Base-by-base conservation (phyloP, 495 filamentous ascomycete genomes). In the Pseudoneurospora amorphoporcata region DNA sequence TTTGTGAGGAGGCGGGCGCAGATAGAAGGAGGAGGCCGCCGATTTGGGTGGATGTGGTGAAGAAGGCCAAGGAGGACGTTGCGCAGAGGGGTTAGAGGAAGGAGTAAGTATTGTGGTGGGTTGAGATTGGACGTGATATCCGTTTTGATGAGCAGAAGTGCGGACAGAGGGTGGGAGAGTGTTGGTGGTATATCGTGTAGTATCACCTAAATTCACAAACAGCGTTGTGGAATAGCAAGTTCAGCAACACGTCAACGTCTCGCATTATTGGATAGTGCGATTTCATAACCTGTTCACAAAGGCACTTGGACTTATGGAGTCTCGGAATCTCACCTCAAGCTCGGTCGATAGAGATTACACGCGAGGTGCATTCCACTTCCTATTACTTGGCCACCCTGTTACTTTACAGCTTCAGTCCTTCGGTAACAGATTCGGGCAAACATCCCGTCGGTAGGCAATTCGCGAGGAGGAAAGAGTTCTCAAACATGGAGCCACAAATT, bases 1-100 rank as follows among this genome's bases (percentile, higher is more conserved):
- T 90, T 74, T 87, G 83, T 3, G 91, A 94, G 81, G 78, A 75
- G 70, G 68, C 77, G 10, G 73, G 72, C 19, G 76, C 45, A 29
- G 75, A 73, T 37, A 69, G 41, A 43, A 72, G 72, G 73, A 74
- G 75, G 42, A 41, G 77, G 73, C 76, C 78, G 19, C 72, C 38
- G 8, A 58, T 23, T 53, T 81, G 81, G 79, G 74, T 82, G 5
- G 79, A 81, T 76, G 79, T 81, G n/a, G 70, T 81, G 32, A 69
- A 69, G 72, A 39, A 38, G 45, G 75, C 71, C 5, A 75, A 68
- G 70, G 69, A 47, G 71, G 37, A 43, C 32, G n/a, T 4, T 16
- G 6, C 19, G 41, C 43, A 41, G 42, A 53, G 43, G 29, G 72
- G 41, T 42, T 72, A 65, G 70, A 37, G 2, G 68, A 0, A 39